phyloP scores from a whole-genome alignment of 108 stramenopile species.

The Parmales sp. region DNA sequence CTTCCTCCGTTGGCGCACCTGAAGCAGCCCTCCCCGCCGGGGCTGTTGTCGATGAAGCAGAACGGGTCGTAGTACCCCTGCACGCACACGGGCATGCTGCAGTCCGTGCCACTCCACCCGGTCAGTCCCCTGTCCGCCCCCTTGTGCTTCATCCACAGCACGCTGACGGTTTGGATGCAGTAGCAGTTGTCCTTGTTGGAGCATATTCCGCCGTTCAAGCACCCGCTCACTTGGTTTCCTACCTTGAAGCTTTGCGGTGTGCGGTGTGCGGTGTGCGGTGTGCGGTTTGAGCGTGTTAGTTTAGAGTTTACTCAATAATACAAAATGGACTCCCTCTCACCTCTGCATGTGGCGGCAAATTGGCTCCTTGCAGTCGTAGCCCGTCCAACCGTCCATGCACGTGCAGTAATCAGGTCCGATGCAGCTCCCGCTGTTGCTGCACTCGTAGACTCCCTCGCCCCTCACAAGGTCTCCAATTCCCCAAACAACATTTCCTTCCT shows the following conservation, averaged over 20 bases:
- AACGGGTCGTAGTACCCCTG: conserved; percentile 68
- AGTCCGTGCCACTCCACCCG: conserved; percentile 67
- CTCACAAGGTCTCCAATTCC: conserved; percentile 23
- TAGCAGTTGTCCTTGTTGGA: conserved; percentile 50
- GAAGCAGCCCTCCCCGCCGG: conserved; percentile 71
- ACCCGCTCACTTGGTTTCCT: conserved; percentile 26
- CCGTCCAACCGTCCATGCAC: conserved; percentile 64
- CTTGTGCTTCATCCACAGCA: conserved; percentile 43
- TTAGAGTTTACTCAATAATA: too few relatives aligned
- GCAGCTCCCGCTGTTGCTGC: conserved; percentile 51
- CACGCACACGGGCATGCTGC: conserved; percentile 66
- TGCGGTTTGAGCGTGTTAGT: too few relatives aligned
- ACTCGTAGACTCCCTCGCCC: conserved; percentile 72
- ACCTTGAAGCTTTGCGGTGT: too few relatives aligned
- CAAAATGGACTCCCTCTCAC: conserved; percentile 25
- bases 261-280: too few relatives aligned
- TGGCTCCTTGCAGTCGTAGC: conserved; percentile 61
- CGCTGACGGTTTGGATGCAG: conserved; percentile 38
- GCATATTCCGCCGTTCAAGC: conserved; percentile 64
- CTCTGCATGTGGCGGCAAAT: conserved; percentile 62
- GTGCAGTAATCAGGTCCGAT: conserved; percentile 63
- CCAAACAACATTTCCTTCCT: conserved; percentile 33
- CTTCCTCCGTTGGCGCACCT: conserved; percentile 69
- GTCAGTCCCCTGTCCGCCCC: conserved; percentile 48
- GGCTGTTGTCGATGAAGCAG: conserved; percentile 42